Evolutionary conservation across 805 yeast species (phyloP).

Genomic region (Danielia reshetovae): DNA sequence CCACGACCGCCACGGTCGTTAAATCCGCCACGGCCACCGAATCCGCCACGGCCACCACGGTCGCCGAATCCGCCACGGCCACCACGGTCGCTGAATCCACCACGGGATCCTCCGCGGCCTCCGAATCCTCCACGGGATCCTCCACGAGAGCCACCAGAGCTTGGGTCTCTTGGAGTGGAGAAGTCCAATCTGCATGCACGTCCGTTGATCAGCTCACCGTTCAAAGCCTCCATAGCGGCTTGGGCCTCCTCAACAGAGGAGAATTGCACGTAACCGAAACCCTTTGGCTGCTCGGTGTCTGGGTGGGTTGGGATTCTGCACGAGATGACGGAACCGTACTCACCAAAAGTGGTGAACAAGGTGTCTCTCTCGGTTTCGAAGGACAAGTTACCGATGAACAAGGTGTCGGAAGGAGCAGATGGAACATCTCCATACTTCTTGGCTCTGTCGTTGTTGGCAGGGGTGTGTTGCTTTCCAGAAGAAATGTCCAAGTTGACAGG

Average conservation of each 20-base stretch:
- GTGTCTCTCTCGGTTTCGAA: slow-evolving; percentile 83
- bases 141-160: slow-evolving; percentile 38
- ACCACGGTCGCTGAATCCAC: neutral
- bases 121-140: slow-evolving; percentile 33
- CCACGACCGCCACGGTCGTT: slow-evolving; percentile 13
- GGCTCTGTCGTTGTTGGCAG: slow-evolving; percentile 72
- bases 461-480: slow-evolving; percentile 69
- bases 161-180: slow-evolving; percentile 78
- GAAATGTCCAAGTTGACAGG: slow-evolving; percentile 92
- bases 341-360: slow-evolving; percentile 68
- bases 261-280: slow-evolving; percentile 97
- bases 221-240: slow-evolving; percentile 79
- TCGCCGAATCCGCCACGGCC: no score
- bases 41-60: slow-evolving; percentile 22
- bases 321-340: slow-evolving; percentile 77
- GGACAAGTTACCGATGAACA: slow-evolving; percentile 93
- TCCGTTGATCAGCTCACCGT: slow-evolving; percentile 86
- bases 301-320: slow-evolving; percentile 98
- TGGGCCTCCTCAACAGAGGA: slow-evolving; percentile 84
- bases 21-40: no score
- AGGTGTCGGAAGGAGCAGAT: slow-evolving; percentile 91
- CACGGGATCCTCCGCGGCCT: slow-evolving; percentile 15
- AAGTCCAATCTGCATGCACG: slow-evolving; percentile 93
- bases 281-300: slow-evolving; percentile 98
- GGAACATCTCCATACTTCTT: slow-evolving; percentile 84